Evolutionary conservation across 2,329 filamentous ascomycete genomes (phyloP), one percentile per base, ranked within the genome.

Genomic region (Apiospora rasikravindrae): DNA sequence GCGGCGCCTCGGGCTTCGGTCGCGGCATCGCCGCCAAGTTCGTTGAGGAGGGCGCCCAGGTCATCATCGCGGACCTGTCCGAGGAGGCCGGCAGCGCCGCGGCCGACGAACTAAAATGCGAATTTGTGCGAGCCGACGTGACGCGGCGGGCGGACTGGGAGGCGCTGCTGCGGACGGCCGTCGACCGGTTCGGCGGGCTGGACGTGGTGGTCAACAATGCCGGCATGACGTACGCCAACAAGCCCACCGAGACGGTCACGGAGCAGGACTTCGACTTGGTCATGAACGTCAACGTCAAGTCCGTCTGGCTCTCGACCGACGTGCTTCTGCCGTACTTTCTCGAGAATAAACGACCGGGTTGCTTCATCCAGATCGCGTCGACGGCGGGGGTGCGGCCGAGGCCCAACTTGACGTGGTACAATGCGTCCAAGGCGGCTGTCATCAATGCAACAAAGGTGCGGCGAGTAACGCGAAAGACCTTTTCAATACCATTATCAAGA

Each of bases 271-370:
- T 91, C 73, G 90, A 93, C 75, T 84, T 87, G 66, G 88, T 91
- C 49, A 91, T 93, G 79, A 86, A 87, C 70, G 90, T 93, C 73
- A 93, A 94, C 75, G 90, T 93, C 73, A 92, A 91, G 81, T 88
- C 88, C 2, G 86, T 93, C 66, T 94, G 88, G 79, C 80, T 89
- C 26, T 90, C 89, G 0, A 88, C 89, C 1, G 85, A 85, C 70
- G 87, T 90, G 4, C 84, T 91, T 49, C 80, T 93, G 7, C 88
- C 88, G 0, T 90, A 91, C 74, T 88, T 93, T 61, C 80, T 92
- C 44, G 85, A 86, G 71, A 82, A 88, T 72, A 86, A 87, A 1
- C 85, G 87, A 8, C 87, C 88, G 0, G 91, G 89, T 0, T 86
- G 83, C 37, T 91, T 93, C 71, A 87, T 93, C 71, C 91, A 91